A percentile compares a stretch with the other conserved stretches of the same genome.
phyloP scores from a whole-genome alignment of 257 asterid species.

The Scutellaria barbata region DNA sequence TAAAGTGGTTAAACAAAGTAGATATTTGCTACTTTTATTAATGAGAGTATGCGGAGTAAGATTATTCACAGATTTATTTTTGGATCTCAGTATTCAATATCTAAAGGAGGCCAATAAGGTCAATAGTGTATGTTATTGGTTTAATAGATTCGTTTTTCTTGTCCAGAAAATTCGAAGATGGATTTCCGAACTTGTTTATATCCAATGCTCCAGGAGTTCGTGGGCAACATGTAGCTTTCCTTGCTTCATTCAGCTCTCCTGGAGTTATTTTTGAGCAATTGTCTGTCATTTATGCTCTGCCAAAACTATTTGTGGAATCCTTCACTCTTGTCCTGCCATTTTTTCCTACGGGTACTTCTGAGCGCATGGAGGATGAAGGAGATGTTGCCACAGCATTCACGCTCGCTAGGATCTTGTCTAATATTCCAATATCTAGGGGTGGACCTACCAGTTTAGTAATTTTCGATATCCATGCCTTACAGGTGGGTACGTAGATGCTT shows the following conservation, averaged over 20 bases:
- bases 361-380: conserved; percentile 99
- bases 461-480: conserved; percentile 98
- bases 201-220: conserved; percentile 97
- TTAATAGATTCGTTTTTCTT: conserved; percentile 30
- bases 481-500: conserved; percentile 51
- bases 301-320: conserved; percentile 89
- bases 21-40: too few species aligned
- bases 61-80: neutral
- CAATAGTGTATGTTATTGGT: conserved; percentile 19
- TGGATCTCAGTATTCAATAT: neutral
- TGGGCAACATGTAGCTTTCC: conserved; percentile 95
- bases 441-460: conserved; percentile 95
- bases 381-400: conserved; percentile 99
- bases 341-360: conserved; percentile 98
- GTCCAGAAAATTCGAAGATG: conserved; percentile 94
- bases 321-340: conserved; percentile 98
- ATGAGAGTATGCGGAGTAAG: too few species aligned
- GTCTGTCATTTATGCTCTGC: conserved; percentile 84
- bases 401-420: conserved; percentile 93
- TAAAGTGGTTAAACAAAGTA: too few species aligned
- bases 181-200: conserved; percentile 93
- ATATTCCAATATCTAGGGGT: conserved; percentile 84
- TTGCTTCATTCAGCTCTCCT: conserved; percentile 98
- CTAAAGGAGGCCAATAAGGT: conserved; percentile 19
- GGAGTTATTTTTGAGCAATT: conserved; percentile 95